Evolutionary conservation across 768 basidiomycete genomes (phyloP).

Genomic region (Tulasnella sp.): DNA sequence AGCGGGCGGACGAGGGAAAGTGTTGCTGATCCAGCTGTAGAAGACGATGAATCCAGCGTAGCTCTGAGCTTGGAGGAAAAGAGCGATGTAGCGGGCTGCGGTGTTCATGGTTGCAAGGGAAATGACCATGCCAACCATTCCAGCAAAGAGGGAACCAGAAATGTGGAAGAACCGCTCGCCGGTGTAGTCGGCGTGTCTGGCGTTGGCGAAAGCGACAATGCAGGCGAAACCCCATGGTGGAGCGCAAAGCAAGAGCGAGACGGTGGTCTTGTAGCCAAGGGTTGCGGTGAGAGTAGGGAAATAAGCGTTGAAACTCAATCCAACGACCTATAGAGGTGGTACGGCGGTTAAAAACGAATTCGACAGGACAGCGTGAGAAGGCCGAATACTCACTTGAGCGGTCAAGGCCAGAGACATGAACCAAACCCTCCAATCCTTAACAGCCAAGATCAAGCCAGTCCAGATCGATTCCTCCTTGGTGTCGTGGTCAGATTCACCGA

Average conservation of each 20-base stretch:
- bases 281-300: constrained; percentile 56
- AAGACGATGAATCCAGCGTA: constrained; percentile 70
- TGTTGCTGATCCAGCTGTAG: constrained; percentile 45
- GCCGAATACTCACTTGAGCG: constrained; percentile 52
- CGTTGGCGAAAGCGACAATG: constrained; percentile 48
- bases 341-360: constrained; percentile 39
- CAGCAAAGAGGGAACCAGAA: constrained; percentile 48
- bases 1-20: constrained; percentile 72
- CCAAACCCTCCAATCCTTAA: constrained; percentile 82
- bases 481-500: constrained; percentile 49
- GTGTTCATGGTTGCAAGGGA: constrained; percentile 60
- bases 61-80: constrained; percentile 75
- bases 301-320: constrained; percentile 60
- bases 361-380: too few relatives aligned
- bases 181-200: constrained; percentile 59
- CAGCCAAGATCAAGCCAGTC: constrained; percentile 53
- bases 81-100: constrained; percentile 58
- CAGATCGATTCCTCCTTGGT: constrained; percentile 39
- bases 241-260: constrained; percentile 68
- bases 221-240: constrained; percentile 71
- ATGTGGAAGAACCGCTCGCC: constrained; percentile 73
- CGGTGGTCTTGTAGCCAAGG: constrained; percentile 60
- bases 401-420: constrained; percentile 58
- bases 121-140: constrained; percentile 65
- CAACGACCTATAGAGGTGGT: not conserved